Conservation (phyloP, 2,329 filamentous ascomycete species). For the Pseudogymnoascus sp. region DNA sequence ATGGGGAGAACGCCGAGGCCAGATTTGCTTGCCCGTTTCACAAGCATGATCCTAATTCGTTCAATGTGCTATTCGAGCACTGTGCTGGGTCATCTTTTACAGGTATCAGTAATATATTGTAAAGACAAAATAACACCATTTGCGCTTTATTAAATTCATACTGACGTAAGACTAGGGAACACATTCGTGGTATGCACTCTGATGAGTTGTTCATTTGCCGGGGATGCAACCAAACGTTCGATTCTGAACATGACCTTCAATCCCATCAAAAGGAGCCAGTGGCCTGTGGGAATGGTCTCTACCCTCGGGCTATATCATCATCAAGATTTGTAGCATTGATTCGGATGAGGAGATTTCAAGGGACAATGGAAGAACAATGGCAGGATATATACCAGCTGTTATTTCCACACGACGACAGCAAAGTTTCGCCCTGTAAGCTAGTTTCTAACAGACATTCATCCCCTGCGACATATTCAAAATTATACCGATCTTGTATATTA, state of each 20-base stretch:
- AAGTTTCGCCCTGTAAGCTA: slow-evolving; percentile 20
- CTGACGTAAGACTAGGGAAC: slow-evolving; percentile 11
- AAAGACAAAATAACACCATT: slow-evolving; percentile 13
- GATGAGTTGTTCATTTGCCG: slow-evolving; percentile 12
- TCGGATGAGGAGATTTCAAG: slow-evolving; percentile 11
- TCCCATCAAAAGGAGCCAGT: slow-evolving; percentile 14
- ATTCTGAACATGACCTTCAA: slow-evolving; percentile 13
- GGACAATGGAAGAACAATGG: slow-evolving; percentile 14
- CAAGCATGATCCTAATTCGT: slow-evolving; percentile 15
- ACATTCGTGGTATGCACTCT: slow-evolving; percentile 15
- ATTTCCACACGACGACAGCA: slow-evolving; percentile 15
- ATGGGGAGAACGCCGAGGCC: background rate
- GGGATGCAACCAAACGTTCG: slow-evolving; percentile 15
- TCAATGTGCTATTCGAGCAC: background rate
- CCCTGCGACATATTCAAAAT: background rate
- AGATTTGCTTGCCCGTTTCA: slow-evolving; percentile 17
- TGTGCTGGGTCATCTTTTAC: slow-evolving; percentile 8
- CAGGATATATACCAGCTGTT: slow-evolving; percentile 16
- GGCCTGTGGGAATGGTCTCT: slow-evolving; percentile 12
- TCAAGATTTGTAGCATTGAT: slow-evolving; percentile 12
- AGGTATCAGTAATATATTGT: slow-evolving; percentile 11
- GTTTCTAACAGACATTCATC: slow-evolving; percentile 11
- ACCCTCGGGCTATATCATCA: background rate
- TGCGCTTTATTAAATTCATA: background rate
- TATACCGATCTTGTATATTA: background rate